A percentile compares a stretch with the other conserved stretches of the same genome.
Conservation (phyloP, 805 yeast genomes). For the Isabelozyma pseudorhagii region DNA sequence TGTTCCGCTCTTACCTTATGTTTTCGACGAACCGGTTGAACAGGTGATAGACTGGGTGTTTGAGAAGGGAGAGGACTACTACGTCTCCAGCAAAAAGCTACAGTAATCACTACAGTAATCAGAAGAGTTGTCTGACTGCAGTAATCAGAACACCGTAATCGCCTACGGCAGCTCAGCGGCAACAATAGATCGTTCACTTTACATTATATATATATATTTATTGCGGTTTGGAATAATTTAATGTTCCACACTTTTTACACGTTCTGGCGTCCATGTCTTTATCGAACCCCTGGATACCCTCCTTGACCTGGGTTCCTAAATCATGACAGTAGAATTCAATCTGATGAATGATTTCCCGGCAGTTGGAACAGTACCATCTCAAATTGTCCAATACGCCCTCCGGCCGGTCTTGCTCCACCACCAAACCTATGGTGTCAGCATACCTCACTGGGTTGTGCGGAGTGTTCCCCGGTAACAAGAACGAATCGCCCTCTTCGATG, state of each 20-base stretch:
- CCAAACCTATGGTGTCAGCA: slow-evolving; percentile 83
- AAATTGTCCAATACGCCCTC: slow-evolving; percentile 57
- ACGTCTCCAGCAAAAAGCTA: slow-evolving; percentile 1
- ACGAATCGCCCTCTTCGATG: slow-evolving; percentile 86
- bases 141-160: too few relatives aligned
- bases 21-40: slow-evolving; percentile 84
- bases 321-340: slow-evolving; percentile 71
- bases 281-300: slow-evolving; percentile 72
- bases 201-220: not conserved
- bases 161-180: too few relatives aligned
- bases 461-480: slow-evolving; percentile 74
- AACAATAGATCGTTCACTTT: too few relatives aligned
- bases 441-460: slow-evolving; percentile 92
- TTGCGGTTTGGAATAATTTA: slow-evolving; percentile 64
- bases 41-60: slow-evolving; percentile 60
- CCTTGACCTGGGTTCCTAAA: slow-evolving; percentile 87
- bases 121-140: too few relatives aligned
- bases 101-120: too few relatives aligned
- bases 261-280: slow-evolving; percentile 60
- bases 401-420: slow-evolving; percentile 85
- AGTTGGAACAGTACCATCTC: slow-evolving; percentile 83
- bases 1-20: slow-evolving; percentile 73
- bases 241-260: slow-evolving; percentile 70
- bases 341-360: slow-evolving; percentile 65
- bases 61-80: slow-evolving; percentile 44